These are phyloP conservation scores for Fraxinus velutina DNA, from an alignment of 305 asterid genomes.

Conservation along the genomic window DNA sequence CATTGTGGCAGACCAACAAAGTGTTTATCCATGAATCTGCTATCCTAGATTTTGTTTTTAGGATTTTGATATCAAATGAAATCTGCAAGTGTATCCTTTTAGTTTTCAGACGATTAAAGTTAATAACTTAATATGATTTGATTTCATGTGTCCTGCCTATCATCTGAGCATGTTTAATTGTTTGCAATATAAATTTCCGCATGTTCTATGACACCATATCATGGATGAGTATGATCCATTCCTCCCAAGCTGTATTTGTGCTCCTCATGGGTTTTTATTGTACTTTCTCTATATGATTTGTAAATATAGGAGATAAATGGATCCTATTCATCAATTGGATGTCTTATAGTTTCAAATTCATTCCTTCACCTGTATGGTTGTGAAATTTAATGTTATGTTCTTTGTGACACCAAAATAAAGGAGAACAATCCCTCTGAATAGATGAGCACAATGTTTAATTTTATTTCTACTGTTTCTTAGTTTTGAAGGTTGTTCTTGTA, in stretches of 20 bases:
- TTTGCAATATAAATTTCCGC: background rate
- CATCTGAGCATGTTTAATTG: background rate
- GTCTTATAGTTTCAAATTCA: slow-evolving; percentile 9
- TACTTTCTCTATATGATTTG: background rate
- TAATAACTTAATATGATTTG: background rate
- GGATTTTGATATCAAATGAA: background rate
- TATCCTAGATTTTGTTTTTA: background rate
- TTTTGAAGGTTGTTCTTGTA: background rate
- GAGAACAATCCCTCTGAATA: slow-evolving; percentile 4
- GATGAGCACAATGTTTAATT: background rate
- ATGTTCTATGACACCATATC: too few species aligned
- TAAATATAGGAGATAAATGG: background rate
- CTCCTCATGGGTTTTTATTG: background rate
- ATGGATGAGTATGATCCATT: background rate
- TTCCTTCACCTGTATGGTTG: background rate
- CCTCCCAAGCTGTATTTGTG: background rate
- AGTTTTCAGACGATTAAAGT: background rate
- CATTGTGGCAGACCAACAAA: background rate
- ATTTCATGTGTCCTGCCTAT: background rate
- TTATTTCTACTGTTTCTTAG: background rate
- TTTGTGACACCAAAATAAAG: background rate
- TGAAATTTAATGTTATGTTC: background rate
- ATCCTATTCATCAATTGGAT: background rate
- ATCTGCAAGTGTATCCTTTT: background rate
- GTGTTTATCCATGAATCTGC: background rate